Base-by-base conservation (phyloP, 148 eudicot genomes). In the Silene conica region DNA sequence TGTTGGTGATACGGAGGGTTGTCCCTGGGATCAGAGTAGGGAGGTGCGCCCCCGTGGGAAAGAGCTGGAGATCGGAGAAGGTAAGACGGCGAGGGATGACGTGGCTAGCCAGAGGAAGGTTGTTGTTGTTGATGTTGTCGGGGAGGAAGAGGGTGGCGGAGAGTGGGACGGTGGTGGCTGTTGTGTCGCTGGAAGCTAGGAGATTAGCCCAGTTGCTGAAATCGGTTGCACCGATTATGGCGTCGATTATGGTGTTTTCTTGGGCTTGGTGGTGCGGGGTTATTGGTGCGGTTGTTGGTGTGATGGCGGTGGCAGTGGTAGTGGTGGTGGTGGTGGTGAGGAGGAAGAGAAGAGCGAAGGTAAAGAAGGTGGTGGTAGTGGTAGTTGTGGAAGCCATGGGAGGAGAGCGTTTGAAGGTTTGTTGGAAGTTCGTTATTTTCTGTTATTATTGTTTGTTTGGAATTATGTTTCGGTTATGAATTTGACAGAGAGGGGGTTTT, bases 61-160 rank as follows among this genome's bases (percentile, higher is more conserved):
- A 74, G 67, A 43, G 85, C 18, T 41, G 82, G 72, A 87, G 89
- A 21, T 80, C 80, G 23, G 80, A 72, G 82, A 84, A 82, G 0
- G 69, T 26, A 78, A 83, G 85, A 45, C 85, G 86, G 4, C 52
- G 79, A 2, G 81, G 92, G 72, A 72, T 64, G 16, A 81, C 70
- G 83, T 82, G 94, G 58, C 1, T 80, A 6, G 79, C 58, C 18
- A 77, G 77, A 6, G 70, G n/a, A 13, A 78, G 70, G 3, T 34
- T 76, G 22, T 75, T 74, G 79, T 72, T 45, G 23, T 71, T 48
- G 72, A 79, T 67, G 62, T 77, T 41, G 70, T 85, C 80, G 55
- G 91, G 89, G 77, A 89, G 41, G 77, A 89, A 86, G 80, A 89
- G 38, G 34, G 94, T 89, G 65, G 83, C 84, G 50, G 75, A 43